Evolutionary conservation across 2,329 filamentous ascomycete species (phyloP).

Genomic region (Orbilia blumenaviensis): DNA sequence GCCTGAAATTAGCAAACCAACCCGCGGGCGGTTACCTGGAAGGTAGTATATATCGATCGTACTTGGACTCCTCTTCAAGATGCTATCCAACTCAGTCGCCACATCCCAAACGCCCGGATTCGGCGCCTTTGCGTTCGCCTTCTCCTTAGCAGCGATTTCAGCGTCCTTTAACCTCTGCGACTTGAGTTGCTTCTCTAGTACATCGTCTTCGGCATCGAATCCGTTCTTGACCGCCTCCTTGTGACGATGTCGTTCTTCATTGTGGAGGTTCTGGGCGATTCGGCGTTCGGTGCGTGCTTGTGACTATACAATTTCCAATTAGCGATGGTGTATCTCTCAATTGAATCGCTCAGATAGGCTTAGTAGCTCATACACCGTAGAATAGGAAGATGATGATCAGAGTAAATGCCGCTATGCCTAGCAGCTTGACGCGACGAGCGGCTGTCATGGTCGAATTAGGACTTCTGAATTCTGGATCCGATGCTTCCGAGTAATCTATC

Average conservation of each 20-base stretch:
- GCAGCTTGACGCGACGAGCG: slow-evolving; percentile 73
- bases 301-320: slow-evolving; percentile 58
- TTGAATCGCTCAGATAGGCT: background rate
- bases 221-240: slow-evolving; percentile 62
- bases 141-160: slow-evolving; percentile 73
- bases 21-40: too few relatives aligned
- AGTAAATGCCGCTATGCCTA: slow-evolving; percentile 72
- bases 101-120: slow-evolving; percentile 66
- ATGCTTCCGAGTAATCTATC: background rate
- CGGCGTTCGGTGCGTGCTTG: slow-evolving; percentile 62
- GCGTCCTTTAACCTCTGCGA: slow-evolving; percentile 73
- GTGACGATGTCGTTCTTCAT: slow-evolving; percentile 66
- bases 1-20: slow-evolving; percentile 34
- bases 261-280: slow-evolving; percentile 68
- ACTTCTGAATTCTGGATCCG: background rate
- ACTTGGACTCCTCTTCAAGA: slow-evolving; percentile 87
- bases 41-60: slow-evolving; percentile 60
- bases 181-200: slow-evolving; percentile 66
- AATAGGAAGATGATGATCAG: slow-evolving; percentile 76
- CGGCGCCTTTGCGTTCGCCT: slow-evolving; percentile 73
- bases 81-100: slow-evolving; percentile 76
- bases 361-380: slow-evolving; percentile 65
- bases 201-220: slow-evolving; percentile 68
- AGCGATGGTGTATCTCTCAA: slow-evolving; percentile 20
- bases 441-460: slow-evolving; percentile 69